Base-by-base conservation (phyloP, 2,329 filamentous ascomycete species). In the Orbilia oligospora region DNA sequence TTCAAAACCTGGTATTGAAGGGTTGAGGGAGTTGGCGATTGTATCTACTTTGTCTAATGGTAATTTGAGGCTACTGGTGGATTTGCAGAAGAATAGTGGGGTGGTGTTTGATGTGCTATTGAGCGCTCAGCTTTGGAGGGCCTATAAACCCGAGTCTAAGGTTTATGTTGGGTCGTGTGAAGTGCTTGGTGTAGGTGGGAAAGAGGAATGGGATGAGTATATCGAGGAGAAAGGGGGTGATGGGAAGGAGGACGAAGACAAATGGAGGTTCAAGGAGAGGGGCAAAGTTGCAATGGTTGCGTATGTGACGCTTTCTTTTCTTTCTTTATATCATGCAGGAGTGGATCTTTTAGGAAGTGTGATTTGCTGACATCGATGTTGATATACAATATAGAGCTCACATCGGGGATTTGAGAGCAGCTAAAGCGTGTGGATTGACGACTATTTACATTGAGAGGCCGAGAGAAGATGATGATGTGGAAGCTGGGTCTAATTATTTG, bases 41-140 rank as follows among this genome's bases (percentile, higher is more conserved):
- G 92, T 91, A 0, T 87, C 89, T 48, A 93, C 91, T 0, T 85
- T 95, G 27, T 93, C 91, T 30, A 96, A 96, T 83, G 93, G 91
- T 41, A 95, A 94, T 83, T 83, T 86, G 1, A 85, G 86, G 0
- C 85, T 95, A n/a, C 86, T 95, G 51, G 83, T 85, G 1, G 92
- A 95, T 82, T 86, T 96, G 61, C 84, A 88, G 63, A 82, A 84
- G 64, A 86, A 89, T 81, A 90, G 88, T 0, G 83, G 84, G 3
- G 86, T 94, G 64, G 87, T 87, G 0, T 95, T 94, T 81, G 86
- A 86, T 22, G 84, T 87, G 68, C 81, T 94, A 46, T 86, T 91
- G 76, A 92, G 90, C 8, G 89, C 90, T 0, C 92, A 92, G 84
- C 88, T 91, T 80, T 95, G 94, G 82, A 85, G 87, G 53, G 89